These are phyloP conservation scores for Wickerhamomyces silvicola DNA, from an alignment of 805 yeast genomes.

Conservation along the genomic window DNA sequence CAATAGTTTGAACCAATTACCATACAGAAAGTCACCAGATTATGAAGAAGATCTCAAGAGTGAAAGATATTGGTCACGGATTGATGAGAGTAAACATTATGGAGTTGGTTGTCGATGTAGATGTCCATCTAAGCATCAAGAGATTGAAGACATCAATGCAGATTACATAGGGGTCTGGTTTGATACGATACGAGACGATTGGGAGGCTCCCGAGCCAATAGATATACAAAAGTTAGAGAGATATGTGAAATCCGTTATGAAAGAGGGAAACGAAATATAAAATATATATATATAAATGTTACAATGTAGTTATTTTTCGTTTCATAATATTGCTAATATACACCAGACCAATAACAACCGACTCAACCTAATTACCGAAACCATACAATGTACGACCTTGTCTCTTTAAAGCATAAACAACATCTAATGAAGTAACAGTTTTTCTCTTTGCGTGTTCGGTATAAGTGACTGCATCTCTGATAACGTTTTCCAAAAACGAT, in stretches of 20 bases:
- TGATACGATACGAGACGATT: constrained; percentile 29
- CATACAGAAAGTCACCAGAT: constrained; percentile 28
- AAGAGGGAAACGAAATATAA: constrained; percentile 5
- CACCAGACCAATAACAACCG: too few species aligned
- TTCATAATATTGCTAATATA: too few species aligned
- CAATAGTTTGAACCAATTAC: constrained; percentile 49
- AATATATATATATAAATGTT: too few species aligned
- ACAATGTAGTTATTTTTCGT: too few species aligned
- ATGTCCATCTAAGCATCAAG: constrained; percentile 53
- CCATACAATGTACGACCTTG: constrained; percentile 99
- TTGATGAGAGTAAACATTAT: constrained; percentile 29
- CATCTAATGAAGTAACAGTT: constrained; percentile 98
- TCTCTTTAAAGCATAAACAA: constrained; percentile 98
- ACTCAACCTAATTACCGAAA: constrained; percentile 97
- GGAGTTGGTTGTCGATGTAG: constrained; percentile 85
- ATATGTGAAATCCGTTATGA: constrained; percentile 12
- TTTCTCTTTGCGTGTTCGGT: constrained; percentile 99
- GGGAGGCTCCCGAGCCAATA: constrained; percentile 12
- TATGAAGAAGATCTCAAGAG: constrained; percentile 15
- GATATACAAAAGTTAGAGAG: constrained; percentile 25
- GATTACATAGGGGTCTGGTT: constrained; percentile 51
- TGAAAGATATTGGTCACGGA: constrained; percentile 19
- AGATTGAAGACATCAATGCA: constrained; percentile 49
- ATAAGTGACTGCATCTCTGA: constrained; percentile 98
- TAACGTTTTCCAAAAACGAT: constrained; percentile 93